Evolutionary conservation across 495 filamentous ascomycete species (phyloP).

Genomic region (Penicillium psychrofluorescens): DNA sequence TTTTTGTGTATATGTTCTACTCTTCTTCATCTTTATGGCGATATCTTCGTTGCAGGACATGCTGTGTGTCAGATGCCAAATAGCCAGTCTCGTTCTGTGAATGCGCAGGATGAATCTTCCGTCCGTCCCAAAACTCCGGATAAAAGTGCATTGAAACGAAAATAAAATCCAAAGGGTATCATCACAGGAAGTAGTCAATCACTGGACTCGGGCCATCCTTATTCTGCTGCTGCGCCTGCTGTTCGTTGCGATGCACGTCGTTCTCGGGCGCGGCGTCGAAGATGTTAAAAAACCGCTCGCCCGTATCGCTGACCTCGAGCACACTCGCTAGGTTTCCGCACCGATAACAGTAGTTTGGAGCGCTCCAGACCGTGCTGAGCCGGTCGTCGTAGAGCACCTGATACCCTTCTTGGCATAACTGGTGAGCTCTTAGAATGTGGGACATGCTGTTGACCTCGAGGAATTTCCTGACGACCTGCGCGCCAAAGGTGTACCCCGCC

Average conservation of each 20-base stretch:
- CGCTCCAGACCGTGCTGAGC: constrained; percentile 94
- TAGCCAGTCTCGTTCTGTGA: constrained; percentile 13
- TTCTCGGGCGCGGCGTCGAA: constrained; percentile 97
- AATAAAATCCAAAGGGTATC: constrained; percentile 35
- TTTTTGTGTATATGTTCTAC: not conserved
- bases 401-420: constrained; percentile 95
- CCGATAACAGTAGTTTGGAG: constrained; percentile 92
- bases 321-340: constrained; percentile 98
- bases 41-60: constrained; percentile 4
- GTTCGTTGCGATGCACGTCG: constrained; percentile 73
- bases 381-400: constrained; percentile 93
- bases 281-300: constrained; percentile 91
- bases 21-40: constrained; percentile 6
- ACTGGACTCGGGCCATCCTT: constrained; percentile 54
- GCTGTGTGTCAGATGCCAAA: constrained; percentile 13
- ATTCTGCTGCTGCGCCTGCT: constrained; percentile 46
- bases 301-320: constrained; percentile 85
- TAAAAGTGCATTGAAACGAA: constrained; percentile 3
- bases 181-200: constrained; percentile 65
- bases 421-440: constrained; percentile 92
- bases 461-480: constrained; percentile 96
- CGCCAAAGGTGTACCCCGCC: constrained; percentile 94
- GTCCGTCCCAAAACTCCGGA: constrained; percentile 22
- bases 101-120: constrained; percentile 12
- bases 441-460: constrained; percentile 93